Conservation (phyloP, 2,329 filamentous ascomycete species). For the Cercospora brassicicola region DNA sequence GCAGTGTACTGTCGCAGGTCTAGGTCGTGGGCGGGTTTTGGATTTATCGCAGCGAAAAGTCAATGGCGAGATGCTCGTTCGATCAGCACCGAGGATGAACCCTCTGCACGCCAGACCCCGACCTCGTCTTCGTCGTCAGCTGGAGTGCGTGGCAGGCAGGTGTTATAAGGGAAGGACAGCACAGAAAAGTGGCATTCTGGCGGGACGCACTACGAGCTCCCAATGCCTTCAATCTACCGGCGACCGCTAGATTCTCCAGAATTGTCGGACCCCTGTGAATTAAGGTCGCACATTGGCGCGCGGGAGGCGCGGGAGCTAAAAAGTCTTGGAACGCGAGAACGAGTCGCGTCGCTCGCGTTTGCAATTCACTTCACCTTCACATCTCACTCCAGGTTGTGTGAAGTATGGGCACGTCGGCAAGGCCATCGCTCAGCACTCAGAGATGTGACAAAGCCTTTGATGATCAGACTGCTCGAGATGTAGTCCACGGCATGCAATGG, state of each 20-base stretch:
- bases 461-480: no score
- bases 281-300: neutral
- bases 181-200: constrained; percentile 2
- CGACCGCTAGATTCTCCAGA: constrained; percentile 3
- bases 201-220: neutral
- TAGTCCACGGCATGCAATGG: no score
- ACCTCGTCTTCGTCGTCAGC: neutral
- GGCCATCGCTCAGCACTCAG: neutral
- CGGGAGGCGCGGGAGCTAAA: neutral
- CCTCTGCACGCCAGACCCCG: neutral
- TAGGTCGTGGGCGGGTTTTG: neutral
- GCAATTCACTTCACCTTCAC: neutral
- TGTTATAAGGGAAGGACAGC: neutral
- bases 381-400: neutral
- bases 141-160: neutral
- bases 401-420: neutral
- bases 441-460: neutral
- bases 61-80: constrained; percentile 11
- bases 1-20: constrained; percentile 1
- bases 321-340: constrained; percentile 7
- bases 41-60: constrained; percentile 2
- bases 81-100: neutral
- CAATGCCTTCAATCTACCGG: constrained; percentile 1
- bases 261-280: constrained; percentile 1
- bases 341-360: neutral